A percentile compares a stretch with the other conserved stretches of the same genome.
Conservation (phyloP, 2,329 filamentous ascomycete species). For the Aspergillus sp. region DNA sequence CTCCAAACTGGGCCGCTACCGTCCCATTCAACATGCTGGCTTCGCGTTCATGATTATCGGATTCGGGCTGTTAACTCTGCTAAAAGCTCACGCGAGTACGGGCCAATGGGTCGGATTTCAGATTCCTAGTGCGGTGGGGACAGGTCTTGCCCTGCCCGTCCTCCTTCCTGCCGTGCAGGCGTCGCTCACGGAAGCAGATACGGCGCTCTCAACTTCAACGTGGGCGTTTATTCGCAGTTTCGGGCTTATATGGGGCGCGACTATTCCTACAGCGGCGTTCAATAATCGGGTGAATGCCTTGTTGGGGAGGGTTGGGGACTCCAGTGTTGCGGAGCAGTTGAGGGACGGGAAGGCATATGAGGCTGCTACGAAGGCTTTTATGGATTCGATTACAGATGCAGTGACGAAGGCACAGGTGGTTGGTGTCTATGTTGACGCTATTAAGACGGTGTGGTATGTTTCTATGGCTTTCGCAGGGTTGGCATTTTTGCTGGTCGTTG, state of each 20-base stretch:
- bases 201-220: conserved; percentile 28
- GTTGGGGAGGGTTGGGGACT: conserved; percentile 15
- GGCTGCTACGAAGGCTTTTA: conserved; percentile 14
- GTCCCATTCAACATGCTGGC: conserved; percentile 28
- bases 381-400: neutral
- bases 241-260: conserved; percentile 35
- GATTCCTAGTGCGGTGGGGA: conserved; percentile 26
- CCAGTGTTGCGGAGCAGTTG: conserved; percentile 12
- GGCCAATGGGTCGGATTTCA: conserved; percentile 34
- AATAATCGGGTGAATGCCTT: conserved; percentile 25
- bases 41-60: conserved; percentile 30
- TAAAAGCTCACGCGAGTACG: conserved; percentile 25
- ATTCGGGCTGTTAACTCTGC: conserved; percentile 31
- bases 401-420: conserved; percentile 31
- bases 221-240: conserved; percentile 37
- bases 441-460: conserved; percentile 43
- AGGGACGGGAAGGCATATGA: conserved; percentile 27
- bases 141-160: conserved; percentile 28
- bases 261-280: conserved; percentile 36
- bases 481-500: conserved; percentile 37
- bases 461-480: conserved; percentile 36
- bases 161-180: conserved; percentile 35
- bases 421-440: conserved; percentile 34
- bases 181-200: conserved; percentile 29
- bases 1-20: conserved; percentile 35